Evolutionary conservation across 1,284 basidiomycete species (phyloP), one percentile per base, ranked within the genome.

Genomic region (Cystobasidiaceae sp.): DNA sequence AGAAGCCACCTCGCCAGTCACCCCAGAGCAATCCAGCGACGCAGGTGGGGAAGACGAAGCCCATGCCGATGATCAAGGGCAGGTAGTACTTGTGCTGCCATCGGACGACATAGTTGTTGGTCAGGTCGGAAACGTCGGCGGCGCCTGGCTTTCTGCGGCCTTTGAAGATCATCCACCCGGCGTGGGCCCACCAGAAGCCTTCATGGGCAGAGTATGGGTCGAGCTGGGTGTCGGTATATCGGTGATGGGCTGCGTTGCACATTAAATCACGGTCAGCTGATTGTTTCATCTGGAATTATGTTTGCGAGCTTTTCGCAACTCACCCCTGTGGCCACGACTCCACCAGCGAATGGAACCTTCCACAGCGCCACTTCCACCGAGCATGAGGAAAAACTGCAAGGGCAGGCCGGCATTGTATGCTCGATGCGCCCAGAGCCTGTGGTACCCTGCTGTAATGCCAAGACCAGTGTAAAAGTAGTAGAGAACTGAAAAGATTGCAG

Each of bases 321-420:
- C n/a, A 51, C 49, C 90, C 68, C 92, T 87, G 80, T 94, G 91
- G 66, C 89, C 90, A 50, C 91, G 84, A n/a, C 85, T 85, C 92
- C 92, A 94, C 92, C 91, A 94, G 76, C 87, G 86, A 78, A 93
- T 91, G 19, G 90, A 90, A 25, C 92, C 91, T 74, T 94, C 84
- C 33, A 91, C 88, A 9, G 92, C 89, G 61, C 90, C 91, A 15
- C 89, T 86, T 60, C 91, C 92, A 11, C 85, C 82, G 21, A 87
- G 71, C 8, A 89, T 87, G 56, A 93, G 83, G 71, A 83, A 78
- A 76, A 89, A 91, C 75, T 93, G 85, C 3, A 93, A 79, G 8
- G 87, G 85, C 62, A 79, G 80, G 0, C 86, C 85, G n/a, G 91
- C 92, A 74, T 93, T 94, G 78, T 93, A 94, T 0, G 88, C 81